Conservation (phyloP, 495 filamentous ascomycete genomes). For the Clavariopsis aquatica region DNA sequence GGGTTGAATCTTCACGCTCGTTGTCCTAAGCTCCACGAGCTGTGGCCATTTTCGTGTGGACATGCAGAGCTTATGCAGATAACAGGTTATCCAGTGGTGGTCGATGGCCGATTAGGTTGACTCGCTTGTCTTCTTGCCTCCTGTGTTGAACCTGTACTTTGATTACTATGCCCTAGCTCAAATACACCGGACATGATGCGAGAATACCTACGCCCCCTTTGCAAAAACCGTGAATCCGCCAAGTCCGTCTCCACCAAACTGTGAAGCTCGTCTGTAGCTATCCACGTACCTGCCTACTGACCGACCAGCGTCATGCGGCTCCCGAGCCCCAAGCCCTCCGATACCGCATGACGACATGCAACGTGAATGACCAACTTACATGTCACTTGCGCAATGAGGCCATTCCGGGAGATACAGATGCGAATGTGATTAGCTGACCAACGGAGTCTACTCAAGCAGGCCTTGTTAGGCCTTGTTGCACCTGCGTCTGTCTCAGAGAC, state of each 20-base stretch:
- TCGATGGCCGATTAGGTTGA: constrained; percentile 4
- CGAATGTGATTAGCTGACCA: background rate
- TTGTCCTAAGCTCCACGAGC: background rate
- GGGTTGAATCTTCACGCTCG: background rate
- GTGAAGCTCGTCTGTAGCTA: background rate
- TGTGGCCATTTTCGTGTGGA: background rate
- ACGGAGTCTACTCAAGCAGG: too few relatives aligned
- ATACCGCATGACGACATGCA: constrained; percentile 19
- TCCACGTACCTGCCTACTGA: constrained; percentile 1
- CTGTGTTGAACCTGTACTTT: constrained; percentile 7
- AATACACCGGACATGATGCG: constrained; percentile 14
- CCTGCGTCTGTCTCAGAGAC: constrained; percentile 3
- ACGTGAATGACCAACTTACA: background rate
- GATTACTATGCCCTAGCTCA: constrained; percentile 13
- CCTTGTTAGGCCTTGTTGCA: background rate
- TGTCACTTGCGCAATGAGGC: background rate
- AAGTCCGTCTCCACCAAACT: background rate
- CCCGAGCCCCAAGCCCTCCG: constrained; percentile 17
- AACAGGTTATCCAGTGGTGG: constrained; percentile 8
- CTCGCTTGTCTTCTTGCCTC: constrained; percentile 8
- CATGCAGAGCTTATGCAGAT: background rate
- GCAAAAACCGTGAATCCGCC: too few relatives aligned
- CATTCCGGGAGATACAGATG: background rate
- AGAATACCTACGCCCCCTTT: too few relatives aligned
- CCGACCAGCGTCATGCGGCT: constrained; percentile 11